A percentile compares a stretch with the other conserved stretches of the same genome.
Evolutionary conservation across 306 rosid species (phyloP).

Genomic region (Mimosa pudica): DNA sequence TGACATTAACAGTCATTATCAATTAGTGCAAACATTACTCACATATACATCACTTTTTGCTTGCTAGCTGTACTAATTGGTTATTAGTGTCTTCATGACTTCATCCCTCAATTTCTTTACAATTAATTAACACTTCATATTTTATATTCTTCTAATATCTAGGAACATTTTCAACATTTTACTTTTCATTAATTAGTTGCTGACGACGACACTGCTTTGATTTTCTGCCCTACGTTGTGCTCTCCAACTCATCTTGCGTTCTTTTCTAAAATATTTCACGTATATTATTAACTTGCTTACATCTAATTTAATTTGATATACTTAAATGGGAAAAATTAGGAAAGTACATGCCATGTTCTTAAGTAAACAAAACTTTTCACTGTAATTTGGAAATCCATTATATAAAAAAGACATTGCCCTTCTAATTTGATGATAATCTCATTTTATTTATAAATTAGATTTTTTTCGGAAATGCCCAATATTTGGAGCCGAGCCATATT

Average conservation of each 20-base stretch:
- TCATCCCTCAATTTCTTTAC: not conserved
- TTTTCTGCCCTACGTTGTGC: conserved; percentile 1
- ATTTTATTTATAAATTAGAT: no score
- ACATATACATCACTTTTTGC: conserved; percentile 3
- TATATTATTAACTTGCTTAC: not conserved
- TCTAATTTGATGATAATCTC: no score
- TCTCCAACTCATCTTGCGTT: conserved; percentile 8
- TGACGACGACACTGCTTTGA: conserved; percentile 6
- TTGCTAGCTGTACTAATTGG: conserved; percentile 11
- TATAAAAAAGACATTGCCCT: no score
- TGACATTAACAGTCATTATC: conserved; percentile 7
- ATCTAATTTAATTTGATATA: not conserved
- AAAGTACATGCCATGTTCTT: no score
- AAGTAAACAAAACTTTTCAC: no score
- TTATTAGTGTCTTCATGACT: not conserved
- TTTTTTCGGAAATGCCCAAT: no score
- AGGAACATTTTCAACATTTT: not conserved
- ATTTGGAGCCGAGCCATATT: no score
- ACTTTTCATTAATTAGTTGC: not conserved
- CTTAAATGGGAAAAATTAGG: no score
- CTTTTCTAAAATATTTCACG: not conserved
- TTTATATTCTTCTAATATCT: not conserved
- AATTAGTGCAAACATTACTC: conserved; percentile 12
- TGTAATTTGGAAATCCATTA: no score
- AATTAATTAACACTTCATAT: not conserved